phyloP scores from a whole-genome alignment of 192 early-diverging fungal genomes.

The Rhizophagus clarus region DNA sequence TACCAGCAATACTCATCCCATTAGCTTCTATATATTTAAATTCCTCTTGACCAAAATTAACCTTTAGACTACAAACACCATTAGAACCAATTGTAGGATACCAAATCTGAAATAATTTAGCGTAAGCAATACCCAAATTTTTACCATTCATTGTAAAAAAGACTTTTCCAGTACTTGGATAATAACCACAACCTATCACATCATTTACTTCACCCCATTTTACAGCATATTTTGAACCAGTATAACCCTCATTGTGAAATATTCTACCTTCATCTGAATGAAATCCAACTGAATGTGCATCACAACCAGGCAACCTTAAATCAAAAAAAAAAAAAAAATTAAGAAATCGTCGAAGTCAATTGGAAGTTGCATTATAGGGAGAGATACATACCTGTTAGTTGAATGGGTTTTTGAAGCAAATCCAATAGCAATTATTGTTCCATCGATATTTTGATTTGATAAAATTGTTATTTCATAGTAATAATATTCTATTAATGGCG shows the following conservation, averaged over 20 bases:
- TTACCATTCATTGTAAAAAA: slow-evolving; percentile 55
- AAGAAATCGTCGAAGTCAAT: background rate
- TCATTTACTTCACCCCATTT: slow-evolving; percentile 39
- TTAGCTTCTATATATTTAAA: slow-evolving; percentile 5
- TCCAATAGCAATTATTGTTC: slow-evolving; percentile 50
- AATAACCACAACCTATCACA: no score
- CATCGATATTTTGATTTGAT: slow-evolving; percentile 28
- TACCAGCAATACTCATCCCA: background rate
- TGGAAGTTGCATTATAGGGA: no score
- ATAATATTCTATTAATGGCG: background rate
- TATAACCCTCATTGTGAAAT: slow-evolving; percentile 41
- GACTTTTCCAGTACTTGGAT: slow-evolving; percentile 50
- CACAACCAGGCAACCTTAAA: slow-evolving; percentile 46
- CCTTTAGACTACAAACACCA: slow-evolving; percentile 46
- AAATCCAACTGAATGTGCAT: slow-evolving; percentile 51
- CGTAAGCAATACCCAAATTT: slow-evolving; percentile 42
- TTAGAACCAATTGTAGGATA: slow-evolving; percentile 49
- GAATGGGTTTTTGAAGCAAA: slow-evolving; percentile 52
- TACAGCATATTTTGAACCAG: slow-evolving; percentile 37
- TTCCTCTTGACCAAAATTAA: slow-evolving; percentile 42
- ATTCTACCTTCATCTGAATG: slow-evolving; percentile 45
- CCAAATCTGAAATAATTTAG: slow-evolving; percentile 37
- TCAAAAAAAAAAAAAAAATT: background rate
- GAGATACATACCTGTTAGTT: slow-evolving; percentile 38
- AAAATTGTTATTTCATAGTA: slow-evolving; percentile 24